These are phyloP conservation scores for Globisporangium yorkense DNA, from an alignment of 352 stramenopile genomes.

Conservation along the genomic window DNA sequence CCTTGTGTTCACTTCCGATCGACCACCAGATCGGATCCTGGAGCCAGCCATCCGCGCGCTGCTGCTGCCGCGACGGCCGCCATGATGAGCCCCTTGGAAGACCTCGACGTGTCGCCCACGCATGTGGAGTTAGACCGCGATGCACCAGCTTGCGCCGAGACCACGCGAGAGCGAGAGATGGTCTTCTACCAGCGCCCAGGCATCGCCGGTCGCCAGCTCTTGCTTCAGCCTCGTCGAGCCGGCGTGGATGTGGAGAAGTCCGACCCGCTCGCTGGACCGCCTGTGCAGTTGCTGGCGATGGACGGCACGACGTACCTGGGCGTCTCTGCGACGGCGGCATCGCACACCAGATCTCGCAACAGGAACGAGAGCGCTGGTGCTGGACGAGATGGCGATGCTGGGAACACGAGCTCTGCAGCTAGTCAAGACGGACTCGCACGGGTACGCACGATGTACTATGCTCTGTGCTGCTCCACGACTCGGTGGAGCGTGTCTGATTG, in stretches of 20 bases:
- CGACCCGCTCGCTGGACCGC: constrained; percentile 5
- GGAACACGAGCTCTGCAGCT: not conserved
- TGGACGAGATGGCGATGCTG: not conserved
- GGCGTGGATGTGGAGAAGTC: constrained; percentile 1
- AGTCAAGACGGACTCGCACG: constrained; percentile 14
- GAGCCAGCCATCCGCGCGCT: not conserved
- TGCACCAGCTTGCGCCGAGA: not conserved
- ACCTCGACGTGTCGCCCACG: constrained; percentile 15
- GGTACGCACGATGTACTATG: constrained; percentile 5
- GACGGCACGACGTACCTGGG: constrained; percentile 42
- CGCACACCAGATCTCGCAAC: not conserved
- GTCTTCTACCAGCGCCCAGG: constrained; percentile 42
- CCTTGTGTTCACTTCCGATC: too few relatives aligned
- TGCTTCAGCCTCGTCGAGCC: constrained; percentile 6
- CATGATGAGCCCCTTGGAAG: constrained; percentile 35
- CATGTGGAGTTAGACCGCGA: constrained; percentile 1
- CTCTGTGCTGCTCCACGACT: not conserved
- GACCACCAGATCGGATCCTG: not conserved
- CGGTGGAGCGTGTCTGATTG: not conserved
- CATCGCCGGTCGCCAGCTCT: constrained; percentile 28
- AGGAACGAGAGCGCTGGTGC: not conserved
- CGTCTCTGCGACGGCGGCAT: constrained; percentile 13
- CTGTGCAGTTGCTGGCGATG: constrained; percentile 44
- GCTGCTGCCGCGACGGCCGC: not conserved
- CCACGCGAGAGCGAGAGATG: constrained; percentile 23